phyloP scores from a whole-genome alignment of 306 rosid genomes.

The Trichosanthes truncata region DNA sequence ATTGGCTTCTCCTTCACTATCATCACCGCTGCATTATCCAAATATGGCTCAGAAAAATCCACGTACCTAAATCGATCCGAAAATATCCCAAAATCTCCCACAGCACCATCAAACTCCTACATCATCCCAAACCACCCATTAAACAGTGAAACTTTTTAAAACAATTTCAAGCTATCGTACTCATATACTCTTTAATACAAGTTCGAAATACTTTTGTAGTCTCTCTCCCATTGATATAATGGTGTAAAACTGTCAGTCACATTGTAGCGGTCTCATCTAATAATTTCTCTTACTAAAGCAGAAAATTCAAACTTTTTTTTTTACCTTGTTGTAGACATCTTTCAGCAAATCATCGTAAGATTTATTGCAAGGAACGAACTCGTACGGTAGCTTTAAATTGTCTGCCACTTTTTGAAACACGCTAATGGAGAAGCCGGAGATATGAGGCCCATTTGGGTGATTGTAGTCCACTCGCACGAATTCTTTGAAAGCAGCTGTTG shows the following conservation, averaged over 20 bases:
- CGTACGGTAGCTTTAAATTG: slow-evolving; percentile 12
- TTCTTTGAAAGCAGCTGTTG: slow-evolving; percentile 26
- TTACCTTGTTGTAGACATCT: slow-evolving; percentile 23
- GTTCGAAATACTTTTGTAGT: no score
- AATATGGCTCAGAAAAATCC: slow-evolving; percentile 39
- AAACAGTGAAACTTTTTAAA: background rate
- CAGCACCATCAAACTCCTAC: background rate
- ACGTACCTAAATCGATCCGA: slow-evolving; percentile 32
- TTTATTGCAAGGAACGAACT: slow-evolving; percentile 24
- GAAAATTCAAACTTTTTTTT: no score
- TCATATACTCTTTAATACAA: no score
- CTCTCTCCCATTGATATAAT: no score
- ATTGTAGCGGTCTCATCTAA: no score
- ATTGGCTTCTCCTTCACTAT: slow-evolving; percentile 25
- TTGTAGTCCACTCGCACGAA: slow-evolving; percentile 31
- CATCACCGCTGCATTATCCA: slow-evolving; percentile 37
- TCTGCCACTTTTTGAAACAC: slow-evolving; percentile 30
- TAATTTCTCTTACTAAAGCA: no score
- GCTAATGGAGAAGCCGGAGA: slow-evolving; percentile 42
- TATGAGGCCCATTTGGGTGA: slow-evolving; percentile 1
- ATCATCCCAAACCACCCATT: background rate
- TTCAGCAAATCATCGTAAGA: slow-evolving; percentile 41
- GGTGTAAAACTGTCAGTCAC: no score
- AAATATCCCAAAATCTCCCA: slow-evolving; percentile 35
- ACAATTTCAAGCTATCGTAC: no score